Base-by-base conservation (phyloP, 192 early-diverging fungal genomes). In the Coemansia sp. region DNA sequence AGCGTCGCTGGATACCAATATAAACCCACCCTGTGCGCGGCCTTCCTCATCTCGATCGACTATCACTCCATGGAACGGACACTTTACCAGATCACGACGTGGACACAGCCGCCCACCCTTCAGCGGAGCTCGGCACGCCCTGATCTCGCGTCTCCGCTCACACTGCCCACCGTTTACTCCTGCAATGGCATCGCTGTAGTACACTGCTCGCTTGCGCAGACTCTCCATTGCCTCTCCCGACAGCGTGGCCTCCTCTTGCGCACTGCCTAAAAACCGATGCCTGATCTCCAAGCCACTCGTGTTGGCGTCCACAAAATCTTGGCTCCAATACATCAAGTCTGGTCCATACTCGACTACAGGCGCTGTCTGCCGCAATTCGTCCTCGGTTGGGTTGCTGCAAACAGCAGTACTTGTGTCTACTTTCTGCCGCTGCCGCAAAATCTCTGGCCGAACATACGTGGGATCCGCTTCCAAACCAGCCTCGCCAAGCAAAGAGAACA, bases 241-340 rank as follows among this genome's bases (percentile, higher is more conserved):
- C 32, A 90, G 60, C 43, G 74, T 58, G 24, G 87, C 83, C 37
- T 74, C 70, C 8, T 87, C 88, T 39, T 83, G 83, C 3, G 86
- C 88, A 21, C 73, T 70, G 42, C 88, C 88, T 46, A 86, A 65
- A 54, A 88, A 88, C 21, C 87, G 68, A 60, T 90, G 88, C 0
- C 78, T 68, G 43, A 72, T 79, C 43, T 87, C 88, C 54, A 69
- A 22, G 10, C 76, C 67, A 55, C 80, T 68, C 54, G 42, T 84
- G 41, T 90, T 88, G 60, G 85, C 84, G 37, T 70, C 74, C 10
- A 90, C 78, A 24, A 73, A 65, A 8, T 74, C 69, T 56, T 83
- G 72, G 35, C 84, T 83, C 88, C 88, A 90, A 26, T 88, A 83
- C 12, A 83, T 76, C 48, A 90, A 62, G 60, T 90, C 88, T 0